Base-by-base conservation (phyloP, 2,329 filamentous ascomycete genomes). In the Diaporthe batatas region DNA sequence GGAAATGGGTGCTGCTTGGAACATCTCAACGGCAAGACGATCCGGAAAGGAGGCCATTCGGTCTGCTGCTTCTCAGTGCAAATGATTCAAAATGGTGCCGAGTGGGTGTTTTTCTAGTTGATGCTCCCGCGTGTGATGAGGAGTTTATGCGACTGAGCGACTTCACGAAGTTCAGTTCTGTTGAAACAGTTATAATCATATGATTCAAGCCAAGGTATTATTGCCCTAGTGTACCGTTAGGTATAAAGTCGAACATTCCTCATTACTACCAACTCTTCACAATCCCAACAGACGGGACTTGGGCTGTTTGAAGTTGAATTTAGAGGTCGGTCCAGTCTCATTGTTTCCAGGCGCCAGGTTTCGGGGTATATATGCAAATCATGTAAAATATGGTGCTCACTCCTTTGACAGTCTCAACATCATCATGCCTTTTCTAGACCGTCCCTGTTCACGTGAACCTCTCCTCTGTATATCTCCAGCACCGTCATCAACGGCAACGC, bases 401-500 rank as follows among this genome's bases (percentile, higher is more conserved):
- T 12, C 47, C n/a, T 29, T 51, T 4, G n/a, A 14, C 8, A 39
- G 8, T 4, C 3, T 10, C 3, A 1, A 0, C 1, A 2, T 6
- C 18, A 1, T 42, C 34, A 62, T 6, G 34, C 68, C 68, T 39
- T 49, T 23, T 70, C 42, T 11, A 62, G 32, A 18, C 8, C 51
- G n/a, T 68, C 34, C 18, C 21, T 67, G 10, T 68, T 71, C 36
- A 67, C 68, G 25, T 59, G 59, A 11, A 67, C 34, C 54, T 74
- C 71, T 0, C 67, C 71, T 18, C 73, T 44, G 32, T 73, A 74
- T 68, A 92, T 90, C 79, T 92, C 91, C 36, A 92, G 79, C 2
- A 86, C 85, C 2, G 87, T 89, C 3, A 92, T 84, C 21, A 92
- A 77, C 0, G 90, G 90, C 76, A 92, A 80, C n/a, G 88, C 79